A percentile compares a stretch with the other conserved stretches of the same genome.
phyloP scores from a whole-genome alignment of 495 filamentous ascomycete species.

The Apiosordaria backusii region DNA sequence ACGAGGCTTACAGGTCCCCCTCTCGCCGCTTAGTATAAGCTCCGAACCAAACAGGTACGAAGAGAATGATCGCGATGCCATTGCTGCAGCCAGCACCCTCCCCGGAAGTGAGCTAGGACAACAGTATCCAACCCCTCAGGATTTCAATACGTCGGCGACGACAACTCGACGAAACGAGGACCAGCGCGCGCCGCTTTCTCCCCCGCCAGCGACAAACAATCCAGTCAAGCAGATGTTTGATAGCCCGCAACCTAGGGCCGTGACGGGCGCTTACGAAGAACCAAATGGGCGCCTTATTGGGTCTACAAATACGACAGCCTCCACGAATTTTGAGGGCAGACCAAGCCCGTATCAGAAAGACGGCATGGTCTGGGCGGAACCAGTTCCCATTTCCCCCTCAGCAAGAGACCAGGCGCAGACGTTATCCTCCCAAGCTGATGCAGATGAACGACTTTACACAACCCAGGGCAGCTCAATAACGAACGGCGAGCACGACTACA shows the following conservation, averaged over 20 bases:
- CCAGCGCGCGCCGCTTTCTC: not conserved
- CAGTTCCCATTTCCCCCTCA: constrained; percentile 10
- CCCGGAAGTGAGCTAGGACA: constrained; percentile 47
- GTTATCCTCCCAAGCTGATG: not conserved
- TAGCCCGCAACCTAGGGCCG: not conserved
- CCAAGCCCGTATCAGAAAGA: not conserved
- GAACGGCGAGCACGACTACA: not conserved
- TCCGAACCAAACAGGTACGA: constrained; percentile 57
- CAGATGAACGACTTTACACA: not conserved
- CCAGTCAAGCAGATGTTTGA: not conserved
- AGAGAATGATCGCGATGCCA: constrained; percentile 50
- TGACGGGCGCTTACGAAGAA: not conserved
- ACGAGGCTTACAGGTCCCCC: constrained; percentile 69
- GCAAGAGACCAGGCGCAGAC: constrained; percentile 4
- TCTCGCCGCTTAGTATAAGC: constrained; percentile 73
- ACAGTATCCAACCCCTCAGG: not conserved
- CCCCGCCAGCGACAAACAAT: not conserved
- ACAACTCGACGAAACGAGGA: not conserved
- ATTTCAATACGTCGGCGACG: not conserved
- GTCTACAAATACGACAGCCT: not conserved
- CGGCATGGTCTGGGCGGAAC: constrained; percentile 14
- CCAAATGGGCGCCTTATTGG: not conserved
- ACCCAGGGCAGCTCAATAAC: not conserved
- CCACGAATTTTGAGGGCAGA: not conserved
- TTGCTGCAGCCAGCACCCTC: constrained; percentile 52